These are phyloP conservation scores for Arthrinium phaeospermum DNA, from an alignment of 2,329 filamentous ascomycete genomes.

Conservation along the genomic window DNA sequence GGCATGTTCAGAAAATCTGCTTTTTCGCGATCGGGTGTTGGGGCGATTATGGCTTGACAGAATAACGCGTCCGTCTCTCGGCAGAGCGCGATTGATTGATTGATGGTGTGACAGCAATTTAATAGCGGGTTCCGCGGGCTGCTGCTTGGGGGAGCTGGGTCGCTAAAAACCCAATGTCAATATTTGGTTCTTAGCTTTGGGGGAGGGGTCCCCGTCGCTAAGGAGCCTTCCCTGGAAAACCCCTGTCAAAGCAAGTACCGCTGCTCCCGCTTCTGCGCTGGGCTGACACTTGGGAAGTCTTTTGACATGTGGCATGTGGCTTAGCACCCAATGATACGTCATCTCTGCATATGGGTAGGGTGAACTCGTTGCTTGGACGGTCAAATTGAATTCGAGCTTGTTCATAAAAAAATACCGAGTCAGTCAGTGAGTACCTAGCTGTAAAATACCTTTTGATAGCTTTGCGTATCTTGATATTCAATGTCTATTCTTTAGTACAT, in stretches of 20 bases:
- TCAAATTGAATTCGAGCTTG: not conserved
- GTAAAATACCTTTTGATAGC: not conserved
- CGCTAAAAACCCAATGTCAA: not conserved
- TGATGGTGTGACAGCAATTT: conserved; percentile 8
- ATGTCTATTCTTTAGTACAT: not conserved
- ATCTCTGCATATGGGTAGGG: conserved; percentile 17
- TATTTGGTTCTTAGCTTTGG: not conserved
- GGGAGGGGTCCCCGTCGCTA: conserved; percentile 14
- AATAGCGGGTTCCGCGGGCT: conserved; percentile 6
- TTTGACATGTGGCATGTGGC: conserved; percentile 19
- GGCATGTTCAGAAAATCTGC: conserved; percentile 35
- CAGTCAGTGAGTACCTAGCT: not conserved
- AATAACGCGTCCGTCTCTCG: not conserved
- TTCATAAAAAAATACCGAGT: not conserved
- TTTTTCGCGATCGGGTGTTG: conserved; percentile 13
- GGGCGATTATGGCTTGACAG: conserved; percentile 21
- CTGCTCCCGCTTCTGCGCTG: not conserved
- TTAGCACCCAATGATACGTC: conserved; percentile 20
- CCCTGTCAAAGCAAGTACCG: not conserved
- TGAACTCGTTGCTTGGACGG: not conserved
- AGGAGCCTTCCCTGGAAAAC: not conserved
- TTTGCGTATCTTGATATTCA: not conserved
- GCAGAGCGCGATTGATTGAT: conserved; percentile 9
- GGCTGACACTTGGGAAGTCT: not conserved
- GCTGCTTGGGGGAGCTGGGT: not conserved